Base-by-base conservation (phyloP, 2,329 filamentous ascomycete genomes). In the Cytospora leucostoma region DNA sequence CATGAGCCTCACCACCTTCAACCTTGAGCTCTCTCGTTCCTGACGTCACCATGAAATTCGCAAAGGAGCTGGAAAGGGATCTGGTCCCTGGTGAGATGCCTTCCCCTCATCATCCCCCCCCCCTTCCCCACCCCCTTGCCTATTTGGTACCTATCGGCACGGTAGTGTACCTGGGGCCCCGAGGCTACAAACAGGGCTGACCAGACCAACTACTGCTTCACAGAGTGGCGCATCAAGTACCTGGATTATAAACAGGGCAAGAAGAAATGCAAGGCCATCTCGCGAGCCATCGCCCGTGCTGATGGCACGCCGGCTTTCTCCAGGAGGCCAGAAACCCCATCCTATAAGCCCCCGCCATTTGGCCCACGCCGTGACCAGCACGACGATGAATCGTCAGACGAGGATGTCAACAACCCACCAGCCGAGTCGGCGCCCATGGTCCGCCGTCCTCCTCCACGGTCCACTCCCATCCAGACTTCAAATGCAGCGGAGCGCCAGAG, bases 221-320 rank as follows among this genome's bases (percentile, higher is more conserved):
- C 69, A 88, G 86, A 98, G 85, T 98, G 94, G 94, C 87, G 91
- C 71, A 85, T 88, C 75, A 96, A 97, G 76, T 98, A 97, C 76
- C 84, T 98, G 70, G 87, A 97, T 77, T 98, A 98, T 82, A 97
- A 96, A 83, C 88, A 88, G 62, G 94, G 93, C 65, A 98, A 98
- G 79, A 97, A 97, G 79, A 89, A 93, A 74, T 83, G 98, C 75
- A 98, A 97, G 76, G 88, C 87, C 62, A 88, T 97, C 59, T 78
- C 83, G 32, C 85, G 89, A 66, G 92, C 92, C 64, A 83, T 95
- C 66, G 82, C 84, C 79, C 77, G 86, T 79, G 75, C 85, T 73
- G 79, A 84, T 65, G 75, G 79, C 64, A 84, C 85, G 0, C 84
- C 87, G 11, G 55, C 57, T 13, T 51, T 50, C 11, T 68, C 70